Evolutionary conservation across 345 rosid species (phyloP).

Genomic region (Reutealis trisperma): DNA sequence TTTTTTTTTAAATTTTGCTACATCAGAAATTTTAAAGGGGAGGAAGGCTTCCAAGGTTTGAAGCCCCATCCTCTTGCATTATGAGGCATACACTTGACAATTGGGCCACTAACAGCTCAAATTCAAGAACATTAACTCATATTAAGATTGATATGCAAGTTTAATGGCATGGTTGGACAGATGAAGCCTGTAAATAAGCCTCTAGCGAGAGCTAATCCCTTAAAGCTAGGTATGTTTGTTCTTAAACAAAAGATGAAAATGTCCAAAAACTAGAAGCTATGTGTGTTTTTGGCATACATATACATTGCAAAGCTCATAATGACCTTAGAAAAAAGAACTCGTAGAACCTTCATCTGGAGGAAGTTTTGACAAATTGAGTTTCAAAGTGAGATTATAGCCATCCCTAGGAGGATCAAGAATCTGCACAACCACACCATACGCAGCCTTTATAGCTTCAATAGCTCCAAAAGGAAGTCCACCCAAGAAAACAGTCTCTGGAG

Average conservation of each 20-base stretch:
- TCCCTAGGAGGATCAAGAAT: slow-evolving; percentile 98
- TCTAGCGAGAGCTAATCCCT: neutral
- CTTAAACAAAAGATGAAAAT: neutral
- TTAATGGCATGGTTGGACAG: neutral
- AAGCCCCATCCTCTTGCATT: too few species aligned
- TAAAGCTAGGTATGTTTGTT: neutral
- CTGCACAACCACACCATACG: slow-evolving; percentile 75
- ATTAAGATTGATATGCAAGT: neutral
- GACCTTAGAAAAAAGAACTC: slow-evolving; percentile 51
- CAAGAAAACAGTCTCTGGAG: slow-evolving; percentile 71
- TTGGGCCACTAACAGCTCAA: too few species aligned
- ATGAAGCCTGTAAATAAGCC: neutral
- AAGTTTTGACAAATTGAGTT: slow-evolving; percentile 82
- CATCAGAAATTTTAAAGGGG: too few species aligned
- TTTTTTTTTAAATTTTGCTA: too few species aligned
- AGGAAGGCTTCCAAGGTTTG: too few species aligned
- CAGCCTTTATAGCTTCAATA: slow-evolving; percentile 86
- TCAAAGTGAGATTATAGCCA: slow-evolving; percentile 91
- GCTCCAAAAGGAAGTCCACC: slow-evolving; percentile 95
- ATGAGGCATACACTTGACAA: too few species aligned
- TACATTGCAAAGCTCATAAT: slow-evolving; percentile 39
- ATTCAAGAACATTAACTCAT: neutral
- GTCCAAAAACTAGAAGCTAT: slow-evolving; percentile 13
- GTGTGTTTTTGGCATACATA: slow-evolving; percentile 3
- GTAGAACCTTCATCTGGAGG: slow-evolving; percentile 85